A percentile compares a stretch with the other conserved stretches of the same genome.
These are phyloP conservation scores for Prunus fruticosa DNA, from an alignment of 306 rosid genomes.

Conservation along the genomic window DNA sequence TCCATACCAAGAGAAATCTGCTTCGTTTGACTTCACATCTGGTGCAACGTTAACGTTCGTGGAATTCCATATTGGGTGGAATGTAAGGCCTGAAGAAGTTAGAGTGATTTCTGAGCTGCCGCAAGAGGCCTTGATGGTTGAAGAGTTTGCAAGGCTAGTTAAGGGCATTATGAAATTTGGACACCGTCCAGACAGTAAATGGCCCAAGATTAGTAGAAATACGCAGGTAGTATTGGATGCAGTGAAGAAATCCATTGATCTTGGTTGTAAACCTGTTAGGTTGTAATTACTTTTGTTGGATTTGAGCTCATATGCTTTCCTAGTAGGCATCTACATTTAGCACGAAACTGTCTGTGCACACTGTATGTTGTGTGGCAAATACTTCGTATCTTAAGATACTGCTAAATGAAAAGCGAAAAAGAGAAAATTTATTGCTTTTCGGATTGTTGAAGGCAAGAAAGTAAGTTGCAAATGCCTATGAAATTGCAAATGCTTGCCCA, in stretches of 20 bases:
- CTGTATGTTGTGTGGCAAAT: no score
- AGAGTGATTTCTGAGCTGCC: constrained; percentile 47
- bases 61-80: constrained; percentile 68
- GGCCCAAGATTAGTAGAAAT: constrained; percentile 67
- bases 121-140: constrained; percentile 78
- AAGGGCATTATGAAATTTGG: constrained; percentile 36
- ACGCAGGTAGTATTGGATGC: constrained; percentile 72
- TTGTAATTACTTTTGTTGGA: constrained; percentile 24
- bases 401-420: no score
- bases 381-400: no score
- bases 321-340: no score
- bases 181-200: constrained; percentile 40
- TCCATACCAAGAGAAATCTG: constrained; percentile 53
- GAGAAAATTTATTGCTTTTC: no score
- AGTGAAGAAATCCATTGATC: constrained; percentile 60
- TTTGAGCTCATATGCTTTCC: not conserved
- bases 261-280: constrained; percentile 47
- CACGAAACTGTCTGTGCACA: not conserved
- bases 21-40: constrained; percentile 44
- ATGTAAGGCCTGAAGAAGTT: constrained; percentile 47
- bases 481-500: no score
- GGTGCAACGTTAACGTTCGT: constrained; percentile 59
- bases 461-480: no score
- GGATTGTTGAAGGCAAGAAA: no score
- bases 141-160: constrained; percentile 54